Base-by-base conservation (phyloP, 345 rosid species). In the Hypericum perforatum region DNA sequence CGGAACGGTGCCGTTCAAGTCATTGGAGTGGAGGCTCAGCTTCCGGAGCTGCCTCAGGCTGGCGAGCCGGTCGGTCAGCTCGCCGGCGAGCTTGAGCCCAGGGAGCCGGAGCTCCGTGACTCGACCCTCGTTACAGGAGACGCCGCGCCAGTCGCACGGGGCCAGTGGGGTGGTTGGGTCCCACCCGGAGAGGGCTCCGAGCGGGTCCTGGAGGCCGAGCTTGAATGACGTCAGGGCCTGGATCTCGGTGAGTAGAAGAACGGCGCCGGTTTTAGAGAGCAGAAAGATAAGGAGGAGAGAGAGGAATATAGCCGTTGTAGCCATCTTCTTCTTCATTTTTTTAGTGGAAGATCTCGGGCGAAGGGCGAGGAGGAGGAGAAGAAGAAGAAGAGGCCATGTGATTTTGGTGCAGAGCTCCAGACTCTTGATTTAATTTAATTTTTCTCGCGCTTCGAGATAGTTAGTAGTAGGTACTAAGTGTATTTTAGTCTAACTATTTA, bases 131-230 rank as follows among this genome's bases (percentile, higher is more conserved):
- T 73, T 58, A 54, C 98, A 87, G 56, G 46, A 42, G 38, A 85
- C 67, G 45, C 98, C 96, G 6, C 80, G 88, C 98, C 98, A 91
- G 76, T 91, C 98, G 66, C 96, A 87, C 5, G 95, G 98, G 38
- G 96, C 95, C 0, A 71, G 36, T 0, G 85, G 82, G 0, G 94
- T 74, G 12, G 90, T 74, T 6, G 90, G 65, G 10, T 87, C 92
- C 96, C 98, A 91, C 37, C 70, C 77, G 55, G 62, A 57, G 43
- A 92, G 57, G 0, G 83, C 85, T 9, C 81, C 95, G 11, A 80
- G 82, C 0, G 96, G 95, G 54, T 92, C 98, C 7, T 71, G 69
- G 40, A 92, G 81, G 59, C 63, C 70, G 41, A 80, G 78, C 72
- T 81, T 85, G 69, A 92, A 87, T 9, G 86, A 71, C 5, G 71